phyloP scores from a whole-genome alignment of 108 stramenopile species.

The Cyclotella distinguenda region DNA sequence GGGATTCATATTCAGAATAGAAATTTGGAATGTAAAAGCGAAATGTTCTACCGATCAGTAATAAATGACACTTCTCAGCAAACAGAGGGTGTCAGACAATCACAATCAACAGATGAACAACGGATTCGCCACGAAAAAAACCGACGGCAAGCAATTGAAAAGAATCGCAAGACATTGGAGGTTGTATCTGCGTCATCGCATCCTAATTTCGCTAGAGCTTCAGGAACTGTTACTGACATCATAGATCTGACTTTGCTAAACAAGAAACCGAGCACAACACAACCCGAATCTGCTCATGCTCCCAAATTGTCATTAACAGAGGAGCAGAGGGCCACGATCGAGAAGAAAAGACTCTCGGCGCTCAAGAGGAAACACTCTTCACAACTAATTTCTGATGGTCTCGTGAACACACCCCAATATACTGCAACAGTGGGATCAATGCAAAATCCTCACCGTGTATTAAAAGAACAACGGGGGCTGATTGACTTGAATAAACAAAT shows the following conservation, averaged over 20 bases:
- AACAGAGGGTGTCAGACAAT: background rate
- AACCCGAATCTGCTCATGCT: background rate
- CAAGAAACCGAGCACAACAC: background rate
- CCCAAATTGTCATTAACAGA: slow-evolving; percentile 10
- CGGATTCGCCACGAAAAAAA: slow-evolving; percentile 27
- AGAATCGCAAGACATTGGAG: slow-evolving; percentile 14
- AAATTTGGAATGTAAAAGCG: background rate
- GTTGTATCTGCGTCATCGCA: background rate
- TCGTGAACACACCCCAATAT: too few relatives aligned
- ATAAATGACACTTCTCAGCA: background rate
- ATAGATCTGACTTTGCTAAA: background rate
- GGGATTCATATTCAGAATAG: background rate
- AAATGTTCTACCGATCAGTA: background rate
- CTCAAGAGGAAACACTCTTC: slow-evolving; percentile 18
- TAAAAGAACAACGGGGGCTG: too few relatives aligned
- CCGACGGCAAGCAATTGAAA: slow-evolving; percentile 31
- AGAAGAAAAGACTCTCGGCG: slow-evolving; percentile 12
- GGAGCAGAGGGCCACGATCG: slow-evolving; percentile 28
- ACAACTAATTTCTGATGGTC: background rate
- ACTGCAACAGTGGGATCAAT: background rate
- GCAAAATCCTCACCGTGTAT: too few relatives aligned
- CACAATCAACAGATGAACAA: slow-evolving; percentile 34
- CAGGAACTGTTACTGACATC: background rate
- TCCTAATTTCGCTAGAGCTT: background rate
- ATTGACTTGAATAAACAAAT: too few relatives aligned